A percentile compares a stretch with the other conserved stretches of the same genome.
phyloP scores from a whole-genome alignment of 148 eudicot species.

The Silene uniflora region DNA sequence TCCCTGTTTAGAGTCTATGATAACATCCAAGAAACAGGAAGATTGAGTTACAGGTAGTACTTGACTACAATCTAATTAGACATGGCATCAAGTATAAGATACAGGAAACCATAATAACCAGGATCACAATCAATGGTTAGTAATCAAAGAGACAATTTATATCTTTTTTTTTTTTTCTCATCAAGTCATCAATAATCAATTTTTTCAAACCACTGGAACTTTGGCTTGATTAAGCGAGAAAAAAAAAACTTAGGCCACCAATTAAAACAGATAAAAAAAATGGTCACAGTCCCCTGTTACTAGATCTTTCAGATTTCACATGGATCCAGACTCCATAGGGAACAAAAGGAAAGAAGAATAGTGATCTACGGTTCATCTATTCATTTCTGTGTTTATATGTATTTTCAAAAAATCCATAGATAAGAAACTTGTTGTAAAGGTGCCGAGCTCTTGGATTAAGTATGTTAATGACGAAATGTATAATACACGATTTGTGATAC shows the following conservation, averaged over 20 bases:
- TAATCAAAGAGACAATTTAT: neutral
- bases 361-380: neutral
- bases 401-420: neutral
- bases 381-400: neutral
- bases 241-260: neutral
- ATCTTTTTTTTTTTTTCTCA: neutral
- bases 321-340: neutral
- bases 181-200: neutral
- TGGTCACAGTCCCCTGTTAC: neutral
- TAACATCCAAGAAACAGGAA: conserved; percentile 23
- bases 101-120: neutral
- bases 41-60: conserved; percentile 9
- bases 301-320: neutral
- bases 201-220: neutral
- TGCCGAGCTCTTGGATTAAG: neutral
- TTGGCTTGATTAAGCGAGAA: neutral
- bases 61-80: neutral
- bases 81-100: neutral
- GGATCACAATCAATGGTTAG: neutral
- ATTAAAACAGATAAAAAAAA: neutral
- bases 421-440: neutral
- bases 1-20: conserved; percentile 79
- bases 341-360: neutral
- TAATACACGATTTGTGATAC: neutral
- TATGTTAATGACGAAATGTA: neutral